Evolutionary conservation across 495 filamentous ascomycete genomes (phyloP).

Genomic region (Thozetella sp.): DNA sequence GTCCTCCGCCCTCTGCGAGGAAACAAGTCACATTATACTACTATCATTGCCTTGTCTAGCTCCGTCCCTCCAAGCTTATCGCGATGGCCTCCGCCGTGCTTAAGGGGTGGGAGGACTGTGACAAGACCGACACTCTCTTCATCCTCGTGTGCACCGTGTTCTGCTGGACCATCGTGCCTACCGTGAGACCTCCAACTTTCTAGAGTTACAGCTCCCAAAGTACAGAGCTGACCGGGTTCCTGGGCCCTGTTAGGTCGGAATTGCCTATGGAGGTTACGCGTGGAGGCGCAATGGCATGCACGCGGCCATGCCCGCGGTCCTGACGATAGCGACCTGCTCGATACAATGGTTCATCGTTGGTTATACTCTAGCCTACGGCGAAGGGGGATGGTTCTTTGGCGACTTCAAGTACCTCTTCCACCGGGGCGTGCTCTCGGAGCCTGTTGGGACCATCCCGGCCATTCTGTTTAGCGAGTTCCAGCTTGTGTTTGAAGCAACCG

Average conservation of each 20-base stretch:
- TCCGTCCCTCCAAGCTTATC: not conserved
- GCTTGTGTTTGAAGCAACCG: slow-evolving; percentile 25
- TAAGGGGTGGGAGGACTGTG: slow-evolving; percentile 22
- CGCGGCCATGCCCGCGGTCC: slow-evolving; percentile 21
- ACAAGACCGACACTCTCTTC: slow-evolving; percentile 28
- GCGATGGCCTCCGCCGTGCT: slow-evolving; percentile 19
- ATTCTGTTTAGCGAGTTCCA: slow-evolving; percentile 29
- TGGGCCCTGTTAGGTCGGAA: slow-evolving; percentile 17
- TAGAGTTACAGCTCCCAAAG: no score
- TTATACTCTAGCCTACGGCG: slow-evolving; percentile 25
- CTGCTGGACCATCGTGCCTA: slow-evolving; percentile 28
- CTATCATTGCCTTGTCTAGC: no score
- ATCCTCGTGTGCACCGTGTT: slow-evolving; percentile 27
- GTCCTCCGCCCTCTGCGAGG: no score
- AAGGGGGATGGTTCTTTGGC: slow-evolving; percentile 26
- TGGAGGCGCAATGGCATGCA: slow-evolving; percentile 23
- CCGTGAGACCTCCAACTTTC: slow-evolving; percentile 12
- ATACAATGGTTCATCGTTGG: slow-evolving; percentile 28
- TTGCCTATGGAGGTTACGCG: slow-evolving; percentile 24
- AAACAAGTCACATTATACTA: no score
- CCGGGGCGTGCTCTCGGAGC: slow-evolving; percentile 18
- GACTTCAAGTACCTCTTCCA: slow-evolving; percentile 18
- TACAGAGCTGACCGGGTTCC: no score
- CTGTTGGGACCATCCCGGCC: slow-evolving; percentile 24
- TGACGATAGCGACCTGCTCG: slow-evolving; percentile 24